Evolutionary conservation across 164 flowering plant genomes (phyloP).

Genomic region (Vitis rotundifolia): DNA sequence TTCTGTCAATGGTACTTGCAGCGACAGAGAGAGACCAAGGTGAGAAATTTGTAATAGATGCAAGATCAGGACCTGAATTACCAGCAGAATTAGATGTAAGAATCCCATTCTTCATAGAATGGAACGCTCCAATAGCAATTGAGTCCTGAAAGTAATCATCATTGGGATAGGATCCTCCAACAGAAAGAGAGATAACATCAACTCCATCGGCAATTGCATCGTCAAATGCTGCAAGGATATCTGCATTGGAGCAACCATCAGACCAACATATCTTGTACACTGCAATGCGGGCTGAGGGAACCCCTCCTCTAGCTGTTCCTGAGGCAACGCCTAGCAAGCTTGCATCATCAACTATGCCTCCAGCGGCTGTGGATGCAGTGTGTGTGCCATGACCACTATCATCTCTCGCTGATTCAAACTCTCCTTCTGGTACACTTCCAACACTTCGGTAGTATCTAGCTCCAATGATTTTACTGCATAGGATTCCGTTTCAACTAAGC

Average conservation of each 20-base stretch:
- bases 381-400: conserved; percentile 70
- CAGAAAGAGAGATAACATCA: conserved; percentile 60
- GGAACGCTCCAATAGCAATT: conserved; percentile 18
- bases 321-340: conserved; percentile 46
- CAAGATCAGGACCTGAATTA: too few relatives aligned
- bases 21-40: neutral
- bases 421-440: conserved; percentile 2
- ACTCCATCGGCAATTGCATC: conserved; percentile 82
- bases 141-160: too few relatives aligned
- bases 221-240: conserved; percentile 65
- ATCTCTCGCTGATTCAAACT: conserved; percentile 48
- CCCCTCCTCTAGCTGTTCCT: conserved; percentile 69
- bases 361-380: conserved; percentile 72
- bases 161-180: conserved; percentile 22
- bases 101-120: conserved; percentile 9
- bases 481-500: neutral
- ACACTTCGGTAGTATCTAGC: conserved; percentile 38
- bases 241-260: conserved; percentile 43
- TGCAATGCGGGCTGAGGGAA: conserved; percentile 63
- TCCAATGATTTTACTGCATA: conserved; percentile 59
- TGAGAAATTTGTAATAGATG: too few relatives aligned
- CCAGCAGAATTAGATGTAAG: too few relatives aligned
- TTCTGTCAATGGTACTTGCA: too few relatives aligned
- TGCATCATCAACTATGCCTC: conserved; percentile 34
- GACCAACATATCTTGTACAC: conserved; percentile 66